These are phyloP conservation scores for Jimgerdemannia flammicorona DNA, from an alignment of 192 early-diverging fungal genomes.

Conservation along the genomic window DNA sequence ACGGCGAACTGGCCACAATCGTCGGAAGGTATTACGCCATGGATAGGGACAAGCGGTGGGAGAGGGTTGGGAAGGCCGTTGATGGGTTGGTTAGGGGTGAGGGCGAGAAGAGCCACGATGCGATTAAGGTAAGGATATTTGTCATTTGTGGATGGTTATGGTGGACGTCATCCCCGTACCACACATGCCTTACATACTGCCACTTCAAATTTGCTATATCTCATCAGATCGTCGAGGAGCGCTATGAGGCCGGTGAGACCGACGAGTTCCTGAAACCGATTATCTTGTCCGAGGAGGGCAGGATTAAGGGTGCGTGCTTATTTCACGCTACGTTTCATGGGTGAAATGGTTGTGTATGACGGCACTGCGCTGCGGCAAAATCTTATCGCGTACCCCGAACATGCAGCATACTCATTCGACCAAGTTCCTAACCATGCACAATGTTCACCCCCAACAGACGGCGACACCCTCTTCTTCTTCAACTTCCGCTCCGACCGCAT, in stretches of 20 bases:
- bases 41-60: conserved; percentile 99
- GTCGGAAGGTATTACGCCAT: conserved; percentile 99
- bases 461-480: conserved; percentile 96
- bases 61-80: conserved; percentile 92
- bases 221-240: conserved; percentile 68
- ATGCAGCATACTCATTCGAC: no score
- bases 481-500: conserved; percentile 98
- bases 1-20: conserved; percentile 91
- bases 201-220: neutral
- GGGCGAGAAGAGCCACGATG: conserved; percentile 70
- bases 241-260: conserved; percentile 88
- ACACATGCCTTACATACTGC: neutral
- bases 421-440: neutral
- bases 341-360: neutral
- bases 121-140: conserved; percentile 39
- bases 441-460: conserved; percentile 36
- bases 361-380: no score
- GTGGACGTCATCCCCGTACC: neutral
- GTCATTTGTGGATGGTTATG: conserved; percentile 6
- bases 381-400: no score
- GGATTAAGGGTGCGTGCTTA: conserved; percentile 44
- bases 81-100: conserved; percentile 79
- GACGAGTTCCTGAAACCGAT: conserved; percentile 99
- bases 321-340: neutral
- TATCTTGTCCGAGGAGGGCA: conserved; percentile 74